Evolutionary conservation across 345 rosid genomes (phyloP), one percentile per base, ranked within the genome.

Genomic region (Populus deltoides): DNA sequence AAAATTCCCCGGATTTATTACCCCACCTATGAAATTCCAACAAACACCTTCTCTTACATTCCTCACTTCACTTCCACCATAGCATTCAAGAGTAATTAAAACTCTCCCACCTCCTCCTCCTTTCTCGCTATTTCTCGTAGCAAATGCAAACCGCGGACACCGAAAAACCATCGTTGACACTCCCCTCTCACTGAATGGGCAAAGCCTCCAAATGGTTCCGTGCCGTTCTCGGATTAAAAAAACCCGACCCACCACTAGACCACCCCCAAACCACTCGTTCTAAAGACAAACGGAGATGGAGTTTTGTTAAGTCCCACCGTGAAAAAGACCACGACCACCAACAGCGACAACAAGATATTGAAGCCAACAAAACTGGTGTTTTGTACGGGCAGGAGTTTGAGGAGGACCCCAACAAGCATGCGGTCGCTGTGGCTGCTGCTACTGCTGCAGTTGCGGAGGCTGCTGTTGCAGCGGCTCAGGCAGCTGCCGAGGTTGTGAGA

Each of bases 131-230:
- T 68, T n/a, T 71, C 66, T 27, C 82, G 5, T 43, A 20, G 36
- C 49, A 66, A 20, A 49, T 75, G 79, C 81, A 68, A 31, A 43
- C 68, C 66, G 41, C 70, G 8, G 20, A 43, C 6, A 67, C 74
- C 6, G 39, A 51, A 12, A n/a, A 49, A 7, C 75, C 18, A 9
- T 18, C 69, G 10, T 25, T 16, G 10, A 16, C 22, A 8, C 33
- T 20, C 18, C 66, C 10, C 74, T 36, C 47, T 62, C 53, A 7
- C 45, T 51, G 27, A 17, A 97, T 97, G 99, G 98, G 94, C 38
- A 97, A 86, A 75, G 97, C 98, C 47, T 86, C 96, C 25, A 84
- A 71, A 80, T 94, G 98, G 98, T 89, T 97, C 79, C 89, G 90
- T 27, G 81, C 68, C 67, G 79, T 97, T 29, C 87, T 97, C 38